Percentiles rank a stretch among this genome's conserved stretches.
Evolutionary conservation across 1,284 basidiomycete genomes (phyloP).

Genomic region (Rhodotorula sp.): DNA sequence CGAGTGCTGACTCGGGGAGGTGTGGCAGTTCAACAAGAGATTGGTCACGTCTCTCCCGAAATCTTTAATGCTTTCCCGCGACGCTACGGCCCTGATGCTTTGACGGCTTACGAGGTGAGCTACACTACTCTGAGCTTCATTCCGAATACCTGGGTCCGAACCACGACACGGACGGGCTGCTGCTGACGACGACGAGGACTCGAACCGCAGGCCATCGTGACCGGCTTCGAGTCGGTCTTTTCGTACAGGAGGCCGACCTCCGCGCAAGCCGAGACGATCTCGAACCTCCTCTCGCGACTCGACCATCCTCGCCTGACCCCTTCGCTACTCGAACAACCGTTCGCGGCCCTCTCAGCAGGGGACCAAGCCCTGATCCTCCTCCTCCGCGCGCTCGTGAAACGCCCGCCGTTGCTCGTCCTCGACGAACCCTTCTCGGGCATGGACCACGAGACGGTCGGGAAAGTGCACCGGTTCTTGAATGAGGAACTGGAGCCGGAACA

Average conservation of each 20-base stretch:
- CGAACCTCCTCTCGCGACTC: constrained; percentile 63
- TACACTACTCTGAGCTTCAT: not conserved
- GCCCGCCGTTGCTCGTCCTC: constrained; percentile 68
- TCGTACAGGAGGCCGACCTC: constrained; percentile 57
- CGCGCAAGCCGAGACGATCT: constrained; percentile 52
- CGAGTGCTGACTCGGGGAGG: not conserved
- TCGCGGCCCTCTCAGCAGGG: constrained; percentile 64
- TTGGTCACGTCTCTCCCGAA: constrained; percentile 86
- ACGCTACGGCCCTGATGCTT: constrained; percentile 53
- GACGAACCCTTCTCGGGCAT: constrained; percentile 92
- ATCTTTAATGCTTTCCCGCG: constrained; percentile 87
- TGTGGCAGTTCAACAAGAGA: constrained; percentile 53
- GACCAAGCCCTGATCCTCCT: constrained; percentile 77
- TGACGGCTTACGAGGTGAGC: constrained; percentile 68
- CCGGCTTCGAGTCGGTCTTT: constrained; percentile 79
- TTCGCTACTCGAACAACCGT: constrained; percentile 50
- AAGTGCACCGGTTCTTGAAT: constrained; percentile 63
- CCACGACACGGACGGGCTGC: not conserved
- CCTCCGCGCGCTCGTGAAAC: constrained; percentile 73
- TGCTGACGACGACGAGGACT: not conserved
- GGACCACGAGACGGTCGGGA: constrained; percentile 70
- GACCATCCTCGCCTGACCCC: constrained; percentile 44
- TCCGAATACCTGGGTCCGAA: not conserved
- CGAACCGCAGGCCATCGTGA: constrained; percentile 58
- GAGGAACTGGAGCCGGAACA: constrained; percentile 61